Conservation (phyloP, 1,284 basidiomycete species). For the Rhodotorula sp. region DNA sequence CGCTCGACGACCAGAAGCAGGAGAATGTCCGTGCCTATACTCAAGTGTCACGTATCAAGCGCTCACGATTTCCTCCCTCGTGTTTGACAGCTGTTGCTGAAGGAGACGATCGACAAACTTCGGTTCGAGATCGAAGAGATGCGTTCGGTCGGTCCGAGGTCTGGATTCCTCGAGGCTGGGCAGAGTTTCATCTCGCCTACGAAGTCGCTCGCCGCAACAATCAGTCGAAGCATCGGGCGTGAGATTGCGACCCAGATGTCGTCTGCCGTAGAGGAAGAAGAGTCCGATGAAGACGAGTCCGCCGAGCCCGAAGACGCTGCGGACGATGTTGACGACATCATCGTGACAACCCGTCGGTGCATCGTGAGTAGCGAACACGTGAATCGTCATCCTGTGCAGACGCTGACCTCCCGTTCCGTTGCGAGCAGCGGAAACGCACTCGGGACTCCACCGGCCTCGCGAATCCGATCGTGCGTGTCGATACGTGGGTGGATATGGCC, state of each 20-base stretch:
- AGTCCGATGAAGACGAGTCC: slow-evolving; percentile 50
- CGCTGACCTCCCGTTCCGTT: not conserved
- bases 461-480: slow-evolving; percentile 41
- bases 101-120: slow-evolving; percentile 89
- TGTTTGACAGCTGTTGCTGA: slow-evolving; percentile 57
- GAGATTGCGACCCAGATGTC: slow-evolving; percentile 68
- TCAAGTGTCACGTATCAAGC: too few relatives aligned
- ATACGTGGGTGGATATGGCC: slow-evolving; percentile 61
- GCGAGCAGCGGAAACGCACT: slow-evolving; percentile 32
- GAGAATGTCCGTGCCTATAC: slow-evolving; percentile 62
- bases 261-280: slow-evolving; percentile 42
- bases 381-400: not conserved
- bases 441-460: slow-evolving; percentile 20
- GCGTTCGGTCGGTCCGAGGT: slow-evolving; percentile 55
- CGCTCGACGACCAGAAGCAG: slow-evolving; percentile 82
- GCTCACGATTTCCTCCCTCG: too few relatives aligned
- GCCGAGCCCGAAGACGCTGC: slow-evolving; percentile 47
- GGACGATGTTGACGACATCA: slow-evolving; percentile 50
- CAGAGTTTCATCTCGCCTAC: slow-evolving; percentile 5
- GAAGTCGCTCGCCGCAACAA: slow-evolving; percentile 54
- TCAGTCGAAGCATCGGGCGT: slow-evolving; percentile 75
- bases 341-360: slow-evolving; percentile 50
- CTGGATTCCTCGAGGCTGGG: slow-evolving; percentile 49
- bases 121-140: slow-evolving; percentile 86
- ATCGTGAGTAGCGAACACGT: slow-evolving; percentile 42